Evolutionary conservation across 2,329 filamentous ascomycete species (phyloP).

Genomic region (Orbilia blumenaviensis): DNA sequence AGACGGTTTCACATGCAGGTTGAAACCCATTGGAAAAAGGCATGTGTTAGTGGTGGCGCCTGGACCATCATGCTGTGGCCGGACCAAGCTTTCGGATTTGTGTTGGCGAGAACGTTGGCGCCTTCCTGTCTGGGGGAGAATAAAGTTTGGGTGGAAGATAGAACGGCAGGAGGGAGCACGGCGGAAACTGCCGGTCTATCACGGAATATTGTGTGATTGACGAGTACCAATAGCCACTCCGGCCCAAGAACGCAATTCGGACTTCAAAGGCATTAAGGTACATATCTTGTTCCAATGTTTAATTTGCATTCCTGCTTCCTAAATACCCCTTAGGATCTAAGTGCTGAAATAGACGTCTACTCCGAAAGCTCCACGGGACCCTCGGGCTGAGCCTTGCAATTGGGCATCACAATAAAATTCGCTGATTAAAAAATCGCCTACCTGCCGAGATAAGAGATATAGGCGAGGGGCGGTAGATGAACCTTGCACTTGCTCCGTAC

Average conservation of each 20-base stretch:
- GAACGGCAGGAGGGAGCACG: background rate
- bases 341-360: too few relatives aligned
- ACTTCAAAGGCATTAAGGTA: background rate
- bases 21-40: background rate
- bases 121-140: slow-evolving; percentile 21
- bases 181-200: slow-evolving; percentile 31
- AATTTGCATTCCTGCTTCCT: slow-evolving; percentile 13
- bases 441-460: slow-evolving; percentile 38
- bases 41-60: too few relatives aligned
- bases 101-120: slow-evolving; percentile 28
- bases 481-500: background rate
- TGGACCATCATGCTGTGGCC: too few relatives aligned
- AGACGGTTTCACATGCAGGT: background rate
- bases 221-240: background rate
- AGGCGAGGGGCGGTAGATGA: slow-evolving; percentile 38
- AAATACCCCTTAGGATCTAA: too few relatives aligned
- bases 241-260: background rate
- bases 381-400: background rate
- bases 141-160: background rate
- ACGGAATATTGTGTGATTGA: slow-evolving; percentile 43
- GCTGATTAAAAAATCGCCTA: slow-evolving; percentile 13
- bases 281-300: background rate
- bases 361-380: slow-evolving; percentile 13
- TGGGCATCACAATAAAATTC: slow-evolving; percentile 30
- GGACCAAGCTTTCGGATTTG: slow-evolving; percentile 17